Base-by-base conservation (phyloP, 306 rosid species). In the Styphnolobium japonicum region DNA sequence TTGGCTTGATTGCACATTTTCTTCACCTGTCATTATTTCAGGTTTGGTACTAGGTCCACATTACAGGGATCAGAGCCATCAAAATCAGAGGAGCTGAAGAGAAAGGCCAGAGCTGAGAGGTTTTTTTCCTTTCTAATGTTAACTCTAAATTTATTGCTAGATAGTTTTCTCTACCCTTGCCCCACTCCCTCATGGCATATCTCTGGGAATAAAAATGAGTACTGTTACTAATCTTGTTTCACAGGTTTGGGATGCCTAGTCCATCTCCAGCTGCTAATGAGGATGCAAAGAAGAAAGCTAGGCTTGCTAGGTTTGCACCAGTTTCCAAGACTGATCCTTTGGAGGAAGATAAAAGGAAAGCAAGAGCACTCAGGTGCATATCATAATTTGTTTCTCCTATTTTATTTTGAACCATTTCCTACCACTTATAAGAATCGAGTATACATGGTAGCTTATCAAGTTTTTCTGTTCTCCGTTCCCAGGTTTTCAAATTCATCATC, bases 21-120 rank as follows among this genome's bases (percentile, higher is more conserved):
- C 18, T 52, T 53, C 31, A 5, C 71, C 34, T 53, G 8, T 34
- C 29, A 1, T 39, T 34, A 7, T 66, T 68, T 75, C 83, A 94
- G 97, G 79, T 92, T 94, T 76, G 92, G 95, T 57, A 88, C 89
- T 61, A 81, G 61, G 4, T 64, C 85, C 15, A 81, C 79, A 10
- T 25, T 72, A 1, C 85, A 73, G 29, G 95, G 85, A 71, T 80
- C 92, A 0, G 92, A 89, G 22, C 53, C 76, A 45, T 78, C 88
- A 3, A 89, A 75, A 51, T 65, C 92, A 2, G 97, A 92, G 80
- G 94, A 89, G 55, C 85, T 84, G 75, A 94, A 92, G 85, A 88
- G 98, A 56, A 94, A 92, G 65, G 93, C 97, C 64, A 91, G 98
- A 80, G 97, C 92, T 9, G 97, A 91, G 83, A 92, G 98, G 97